Percentiles rank a stretch among this genome's conserved stretches.
phyloP scores from a whole-genome alignment of 2,329 filamentous ascomycete species.

The Calonectria honghensis region DNA sequence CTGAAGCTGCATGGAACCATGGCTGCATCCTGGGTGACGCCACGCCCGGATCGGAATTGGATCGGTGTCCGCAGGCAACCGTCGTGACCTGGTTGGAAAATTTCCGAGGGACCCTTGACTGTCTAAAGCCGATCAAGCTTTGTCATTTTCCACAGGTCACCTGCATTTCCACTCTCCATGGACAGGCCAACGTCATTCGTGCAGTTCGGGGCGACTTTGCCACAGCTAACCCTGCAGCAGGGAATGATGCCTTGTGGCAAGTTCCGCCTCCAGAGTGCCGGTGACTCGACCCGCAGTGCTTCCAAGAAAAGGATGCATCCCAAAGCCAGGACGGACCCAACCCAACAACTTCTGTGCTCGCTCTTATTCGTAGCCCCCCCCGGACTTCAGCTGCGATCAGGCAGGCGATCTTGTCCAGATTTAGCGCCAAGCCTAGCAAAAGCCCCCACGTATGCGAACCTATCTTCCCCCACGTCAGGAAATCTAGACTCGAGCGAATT shows the following conservation, averaged over 20 bases:
- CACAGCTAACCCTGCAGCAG: conserved; percentile 21
- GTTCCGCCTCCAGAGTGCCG: conserved; percentile 27
- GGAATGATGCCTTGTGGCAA: conserved; percentile 23
- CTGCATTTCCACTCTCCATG: conserved; percentile 31
- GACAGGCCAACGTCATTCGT: conserved; percentile 35
- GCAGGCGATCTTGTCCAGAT: conserved; percentile 37
- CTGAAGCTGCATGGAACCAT: conserved; percentile 29
- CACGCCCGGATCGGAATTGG: conserved; percentile 46
- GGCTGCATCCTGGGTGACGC: conserved; percentile 39
- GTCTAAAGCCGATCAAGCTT: conserved; percentile 37
- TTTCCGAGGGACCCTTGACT: conserved; percentile 47
- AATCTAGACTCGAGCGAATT: conserved; percentile 10
- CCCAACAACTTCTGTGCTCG: conserved; percentile 12
- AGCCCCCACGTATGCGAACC: conserved; percentile 37
- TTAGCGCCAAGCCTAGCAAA: not conserved
- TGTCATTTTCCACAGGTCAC: conserved; percentile 37
- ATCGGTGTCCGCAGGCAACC: conserved; percentile 42
- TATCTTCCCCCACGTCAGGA: conserved; percentile 29
- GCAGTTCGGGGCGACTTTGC: conserved; percentile 16
- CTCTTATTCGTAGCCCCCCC: conserved; percentile 8
- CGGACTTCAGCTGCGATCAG: conserved; percentile 32
- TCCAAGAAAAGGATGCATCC: conserved; percentile 12
- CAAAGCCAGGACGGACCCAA: not conserved
- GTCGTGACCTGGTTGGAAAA: conserved; percentile 44
- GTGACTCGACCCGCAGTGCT: conserved; percentile 24